Evolutionary conservation across 768 basidiomycete genomes (phyloP).

Genomic region (Suillus placidus): DNA sequence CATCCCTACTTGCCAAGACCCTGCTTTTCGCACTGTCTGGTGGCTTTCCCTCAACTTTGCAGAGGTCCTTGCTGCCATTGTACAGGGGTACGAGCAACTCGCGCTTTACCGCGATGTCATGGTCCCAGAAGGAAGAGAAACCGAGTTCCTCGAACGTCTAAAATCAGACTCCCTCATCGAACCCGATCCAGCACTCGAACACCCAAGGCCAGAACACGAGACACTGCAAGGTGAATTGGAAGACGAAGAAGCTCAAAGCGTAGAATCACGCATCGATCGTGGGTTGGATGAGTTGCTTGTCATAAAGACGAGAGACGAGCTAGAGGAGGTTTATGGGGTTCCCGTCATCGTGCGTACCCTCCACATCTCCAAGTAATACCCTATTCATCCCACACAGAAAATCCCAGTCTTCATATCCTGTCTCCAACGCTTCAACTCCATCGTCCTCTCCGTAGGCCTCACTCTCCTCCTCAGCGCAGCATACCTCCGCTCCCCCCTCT

Average conservation of each 20-base stretch:
- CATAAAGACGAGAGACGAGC: conserved; percentile 68
- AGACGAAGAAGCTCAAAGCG: conserved; percentile 16
- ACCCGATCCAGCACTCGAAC: conserved; percentile 3
- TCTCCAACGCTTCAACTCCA: conserved; percentile 74
- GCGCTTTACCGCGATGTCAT: conserved; percentile 70
- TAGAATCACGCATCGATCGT: conserved; percentile 53
- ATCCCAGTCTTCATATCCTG: conserved; percentile 81
- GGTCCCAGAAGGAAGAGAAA: conserved; percentile 46
- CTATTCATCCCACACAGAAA: conserved; percentile 32
- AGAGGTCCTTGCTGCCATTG: conserved; percentile 64
- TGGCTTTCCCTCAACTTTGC: conserved; percentile 73
- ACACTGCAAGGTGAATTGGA: conserved; percentile 14
- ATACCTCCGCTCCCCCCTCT: conserved; percentile 59
- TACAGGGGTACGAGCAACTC: conserved; percentile 73
- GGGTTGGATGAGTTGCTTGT: conserved; percentile 69
- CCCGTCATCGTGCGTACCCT: conserved; percentile 68
- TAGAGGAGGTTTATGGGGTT: conserved; percentile 81
- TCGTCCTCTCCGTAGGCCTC: conserved; percentile 70
- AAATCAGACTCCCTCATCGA: conserved; percentile 17
- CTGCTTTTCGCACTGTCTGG: conserved; percentile 70
- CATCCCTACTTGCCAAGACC: conserved; percentile 55
- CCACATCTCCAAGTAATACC: not conserved
- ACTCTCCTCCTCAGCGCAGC: conserved; percentile 54
- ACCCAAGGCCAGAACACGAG: conserved; percentile 7
- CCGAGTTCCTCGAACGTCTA: conserved; percentile 39